Evolutionary conservation across 2,329 filamentous ascomycete genomes (phyloP).

Genomic region (Sporothrix curviconia): DNA sequence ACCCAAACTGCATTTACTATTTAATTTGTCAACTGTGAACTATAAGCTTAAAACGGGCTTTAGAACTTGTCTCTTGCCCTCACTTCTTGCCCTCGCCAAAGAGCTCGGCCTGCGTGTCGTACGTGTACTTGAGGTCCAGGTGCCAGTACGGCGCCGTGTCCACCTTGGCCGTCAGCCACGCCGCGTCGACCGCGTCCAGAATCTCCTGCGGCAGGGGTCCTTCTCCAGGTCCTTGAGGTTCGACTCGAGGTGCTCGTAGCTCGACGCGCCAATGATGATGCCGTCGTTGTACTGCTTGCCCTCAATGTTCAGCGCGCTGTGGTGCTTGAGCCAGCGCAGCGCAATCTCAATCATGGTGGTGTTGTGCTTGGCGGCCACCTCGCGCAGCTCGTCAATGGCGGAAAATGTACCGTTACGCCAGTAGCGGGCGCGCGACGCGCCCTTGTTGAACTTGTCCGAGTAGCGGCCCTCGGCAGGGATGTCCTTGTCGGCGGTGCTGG

Average conservation of each 20-base stretch:
- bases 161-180: conserved; percentile 62
- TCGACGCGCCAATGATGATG: conserved; percentile 54
- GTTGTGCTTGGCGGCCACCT: conserved; percentile 55
- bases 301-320: conserved; percentile 45
- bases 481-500: conserved; percentile 14
- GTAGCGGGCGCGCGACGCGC: conserved; percentile 50
- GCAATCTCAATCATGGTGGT: conserved; percentile 61
- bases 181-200: conserved; percentile 65
- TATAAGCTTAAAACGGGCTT: no score
- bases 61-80: conserved; percentile 28
- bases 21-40: not conserved
- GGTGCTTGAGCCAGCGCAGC: conserved; percentile 62
- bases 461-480: conserved; percentile 62
- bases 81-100: conserved; percentile 43
- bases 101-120: conserved; percentile 55
- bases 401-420: conserved; percentile 52
- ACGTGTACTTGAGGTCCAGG: conserved; percentile 58
- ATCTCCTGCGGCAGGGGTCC: conserved; percentile 71
- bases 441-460: conserved; percentile 42
- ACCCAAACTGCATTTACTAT: conserved; percentile 5
- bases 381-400: conserved; percentile 57
- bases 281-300: conserved; percentile 35
- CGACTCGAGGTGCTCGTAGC: conserved; percentile 48
- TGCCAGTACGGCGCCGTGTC: conserved; percentile 50
- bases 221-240: conserved; percentile 55